These are phyloP conservation scores for Aspergillus fumigatiaffinis DNA, from an alignment of 2,329 filamentous ascomycete genomes.

Conservation along the genomic window DNA sequence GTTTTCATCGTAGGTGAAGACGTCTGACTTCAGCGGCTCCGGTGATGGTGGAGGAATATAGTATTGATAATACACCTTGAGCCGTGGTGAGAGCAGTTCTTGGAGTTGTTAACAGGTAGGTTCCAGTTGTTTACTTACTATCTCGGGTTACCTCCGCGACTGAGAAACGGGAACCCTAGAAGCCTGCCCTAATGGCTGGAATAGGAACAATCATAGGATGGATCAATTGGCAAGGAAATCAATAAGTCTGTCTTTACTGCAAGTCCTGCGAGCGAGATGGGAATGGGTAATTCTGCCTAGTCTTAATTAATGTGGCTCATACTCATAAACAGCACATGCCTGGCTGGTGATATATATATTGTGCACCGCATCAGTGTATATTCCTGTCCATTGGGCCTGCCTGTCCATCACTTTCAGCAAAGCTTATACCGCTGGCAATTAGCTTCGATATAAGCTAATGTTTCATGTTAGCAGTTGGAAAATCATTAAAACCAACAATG, in stretches of 20 bases:
- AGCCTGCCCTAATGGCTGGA: background rate
- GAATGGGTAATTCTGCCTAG: background rate
- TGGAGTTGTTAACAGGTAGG: background rate
- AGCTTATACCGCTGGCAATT: background rate
- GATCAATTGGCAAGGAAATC: background rate
- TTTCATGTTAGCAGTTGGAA: background rate
- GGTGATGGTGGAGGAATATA: background rate
- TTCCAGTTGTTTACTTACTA: background rate
- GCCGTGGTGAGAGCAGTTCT: too few relatives aligned
- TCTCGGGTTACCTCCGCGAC: background rate
- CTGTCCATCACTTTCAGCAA: background rate
- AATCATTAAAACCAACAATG: background rate
- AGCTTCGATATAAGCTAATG: background rate
- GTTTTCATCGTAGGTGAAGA: constrained; percentile 1
- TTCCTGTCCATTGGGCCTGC: background rate
- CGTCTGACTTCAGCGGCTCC: background rate
- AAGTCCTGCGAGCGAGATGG: too few relatives aligned
- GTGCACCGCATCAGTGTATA: background rate
- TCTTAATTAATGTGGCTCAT: background rate
- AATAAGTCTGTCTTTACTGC: too few relatives aligned
- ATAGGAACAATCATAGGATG: background rate
- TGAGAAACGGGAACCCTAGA: background rate
- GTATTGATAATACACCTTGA: too few relatives aligned
- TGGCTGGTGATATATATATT: background rate
- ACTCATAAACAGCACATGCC: background rate